Conservation (phyloP, 2,329 filamentous ascomycete species). For the Aspergillus sp. region DNA sequence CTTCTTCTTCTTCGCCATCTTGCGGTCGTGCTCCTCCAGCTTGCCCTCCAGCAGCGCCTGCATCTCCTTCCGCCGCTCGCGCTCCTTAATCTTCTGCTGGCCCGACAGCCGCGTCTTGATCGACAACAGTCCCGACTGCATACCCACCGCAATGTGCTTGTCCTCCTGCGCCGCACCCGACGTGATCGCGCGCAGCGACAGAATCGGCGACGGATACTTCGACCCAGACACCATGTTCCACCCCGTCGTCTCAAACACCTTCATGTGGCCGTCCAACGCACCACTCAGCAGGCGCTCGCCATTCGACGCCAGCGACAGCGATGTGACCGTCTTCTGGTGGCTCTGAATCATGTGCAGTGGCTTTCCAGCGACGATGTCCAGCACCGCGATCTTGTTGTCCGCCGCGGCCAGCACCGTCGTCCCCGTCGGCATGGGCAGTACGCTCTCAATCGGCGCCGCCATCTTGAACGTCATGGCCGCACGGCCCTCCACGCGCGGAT, state of each 20-base stretch:
- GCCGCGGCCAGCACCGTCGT: conserved; percentile 83
- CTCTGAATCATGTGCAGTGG: conserved; percentile 84
- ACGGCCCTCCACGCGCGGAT: conserved; percentile 68
- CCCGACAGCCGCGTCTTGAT: conserved; percentile 85
- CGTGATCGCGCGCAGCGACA: conserved; percentile 75
- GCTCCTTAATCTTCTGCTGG: conserved; percentile 71
- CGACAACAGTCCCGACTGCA: conserved; percentile 89
- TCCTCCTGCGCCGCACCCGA: conserved; percentile 70
- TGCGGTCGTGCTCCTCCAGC: conserved; percentile 73
- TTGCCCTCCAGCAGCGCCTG: conserved; percentile 73
- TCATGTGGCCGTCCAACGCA: conserved; percentile 91
- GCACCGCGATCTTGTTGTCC: conserved; percentile 81
- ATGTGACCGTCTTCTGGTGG: conserved; percentile 96
- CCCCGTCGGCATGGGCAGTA: conserved; percentile 82
- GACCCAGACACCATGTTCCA: conserved; percentile 96
- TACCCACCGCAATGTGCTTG: conserved; percentile 89
- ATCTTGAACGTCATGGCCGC: conserved; percentile 94
- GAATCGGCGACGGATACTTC: conserved; percentile 89
- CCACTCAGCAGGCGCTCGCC: conserved; percentile 80
- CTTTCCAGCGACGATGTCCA: conserved; percentile 88
- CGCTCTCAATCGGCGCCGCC: conserved; percentile 78
- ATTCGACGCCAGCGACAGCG: conserved; percentile 75
- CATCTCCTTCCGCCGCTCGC: conserved; percentile 81
- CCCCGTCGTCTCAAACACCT: conserved; percentile 87
- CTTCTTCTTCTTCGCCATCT: conserved; percentile 67